Evolutionary conservation across 179 eudicot species (phyloP).

Genomic region (Gypsophila paniculata): DNA sequence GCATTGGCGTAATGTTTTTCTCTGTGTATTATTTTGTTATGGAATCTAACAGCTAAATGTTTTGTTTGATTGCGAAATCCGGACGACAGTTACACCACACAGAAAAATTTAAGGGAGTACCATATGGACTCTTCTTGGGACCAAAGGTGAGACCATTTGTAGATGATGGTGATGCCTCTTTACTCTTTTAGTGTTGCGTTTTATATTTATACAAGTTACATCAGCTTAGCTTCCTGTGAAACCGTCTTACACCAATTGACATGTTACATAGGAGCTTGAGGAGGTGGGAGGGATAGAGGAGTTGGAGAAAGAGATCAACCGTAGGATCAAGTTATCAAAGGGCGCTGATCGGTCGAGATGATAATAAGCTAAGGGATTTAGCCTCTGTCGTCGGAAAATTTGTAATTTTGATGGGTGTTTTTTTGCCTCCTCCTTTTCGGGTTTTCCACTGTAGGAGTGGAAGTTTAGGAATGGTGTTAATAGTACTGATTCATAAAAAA

Average conservation of each 20-base stretch:
- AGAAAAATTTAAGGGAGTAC: conserved; percentile 89
- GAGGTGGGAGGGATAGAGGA: conserved; percentile 85
- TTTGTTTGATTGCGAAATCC: conserved; percentile 36
- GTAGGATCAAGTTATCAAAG: conserved; percentile 60
- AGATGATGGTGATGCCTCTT: background rate
- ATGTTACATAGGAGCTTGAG: conserved; percentile 72
- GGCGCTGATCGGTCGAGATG: conserved; percentile 29
- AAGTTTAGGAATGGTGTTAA: conserved; percentile 20
- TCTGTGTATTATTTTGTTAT: background rate
- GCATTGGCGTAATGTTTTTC: background rate
- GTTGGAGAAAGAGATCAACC: conserved; percentile 72
- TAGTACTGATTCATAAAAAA: background rate
- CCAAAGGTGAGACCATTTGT: conserved; percentile 53
- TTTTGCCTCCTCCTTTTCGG: background rate
- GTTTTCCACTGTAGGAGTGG: conserved; percentile 16
- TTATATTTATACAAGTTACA: background rate
- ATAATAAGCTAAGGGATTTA: background rate
- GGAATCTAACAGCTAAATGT: conserved; percentile 31
- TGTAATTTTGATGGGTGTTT: conserved; percentile 12
- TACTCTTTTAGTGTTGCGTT: background rate
- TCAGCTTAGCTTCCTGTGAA: background rate
- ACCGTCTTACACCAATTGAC: background rate
- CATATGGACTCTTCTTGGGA: conserved; percentile 92
- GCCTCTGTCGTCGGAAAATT: conserved; percentile 11
- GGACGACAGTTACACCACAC: conserved; percentile 73